These are phyloP conservation scores for Cladorrhinum sp. DNA, from an alignment of 2,329 filamentous ascomycete species.

Conservation along the genomic window DNA sequence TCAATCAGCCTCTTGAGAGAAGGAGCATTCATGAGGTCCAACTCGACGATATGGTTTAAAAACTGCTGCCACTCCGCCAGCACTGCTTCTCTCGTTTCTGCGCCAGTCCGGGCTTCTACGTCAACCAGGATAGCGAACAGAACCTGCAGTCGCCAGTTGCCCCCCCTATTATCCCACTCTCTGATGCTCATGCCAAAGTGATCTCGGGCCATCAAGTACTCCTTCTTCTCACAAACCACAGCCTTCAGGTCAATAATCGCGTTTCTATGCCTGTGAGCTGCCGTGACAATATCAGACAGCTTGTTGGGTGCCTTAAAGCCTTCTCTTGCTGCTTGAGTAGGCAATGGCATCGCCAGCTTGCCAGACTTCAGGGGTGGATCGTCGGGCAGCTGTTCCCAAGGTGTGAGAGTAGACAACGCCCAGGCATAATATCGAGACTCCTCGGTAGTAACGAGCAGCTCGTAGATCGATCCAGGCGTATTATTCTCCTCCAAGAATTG, in stretches of 20 bases:
- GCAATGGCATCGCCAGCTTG: constrained; percentile 56
- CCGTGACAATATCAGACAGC: constrained; percentile 63
- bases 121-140: constrained; percentile 67
- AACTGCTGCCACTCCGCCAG: constrained; percentile 53
- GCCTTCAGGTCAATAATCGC: constrained; percentile 64
- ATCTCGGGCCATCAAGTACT: constrained; percentile 54
- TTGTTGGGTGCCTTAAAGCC: constrained; percentile 80
- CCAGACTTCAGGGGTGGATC: constrained; percentile 38
- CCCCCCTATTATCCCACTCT: constrained; percentile 60
- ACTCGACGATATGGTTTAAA: constrained; percentile 50
- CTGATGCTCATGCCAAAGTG: constrained; percentile 72
- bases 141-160: constrained; percentile 69
- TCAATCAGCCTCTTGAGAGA: constrained; percentile 65
- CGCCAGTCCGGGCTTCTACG: constrained; percentile 42
- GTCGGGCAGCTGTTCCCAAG: constrained; percentile 60
- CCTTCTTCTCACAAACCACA: constrained; percentile 43
- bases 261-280: constrained; percentile 58
- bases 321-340: constrained; percentile 66
- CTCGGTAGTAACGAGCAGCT: constrained; percentile 57
- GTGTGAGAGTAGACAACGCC: constrained; percentile 70
- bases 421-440: constrained; percentile 72
- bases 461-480: constrained; percentile 47
- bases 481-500: constrained; percentile 45
- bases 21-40: constrained; percentile 57
- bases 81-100: constrained; percentile 41